These are phyloP conservation scores for Mycena olivaceomarginata DNA, from an alignment of 768 basidiomycete genomes.

Conservation along the genomic window DNA sequence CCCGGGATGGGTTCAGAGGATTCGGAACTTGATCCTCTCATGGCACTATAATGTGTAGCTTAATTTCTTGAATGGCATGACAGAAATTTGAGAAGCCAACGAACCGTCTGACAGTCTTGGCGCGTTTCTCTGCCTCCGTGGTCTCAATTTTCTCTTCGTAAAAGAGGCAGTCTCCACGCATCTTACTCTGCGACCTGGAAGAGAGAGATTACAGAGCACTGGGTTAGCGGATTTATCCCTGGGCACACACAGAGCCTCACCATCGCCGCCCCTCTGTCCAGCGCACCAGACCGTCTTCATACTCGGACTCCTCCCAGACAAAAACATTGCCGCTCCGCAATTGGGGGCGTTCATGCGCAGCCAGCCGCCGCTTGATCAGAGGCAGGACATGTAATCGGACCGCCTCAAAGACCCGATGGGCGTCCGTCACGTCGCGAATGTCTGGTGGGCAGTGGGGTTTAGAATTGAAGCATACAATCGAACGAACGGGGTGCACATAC, in stretches of 20 bases:
- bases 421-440: constrained; percentile 75
- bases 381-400: constrained; percentile 74
- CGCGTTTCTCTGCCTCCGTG: constrained; percentile 75
- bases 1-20: constrained; percentile 64
- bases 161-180: constrained; percentile 79
- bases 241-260: constrained; percentile 50
- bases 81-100: constrained; percentile 50
- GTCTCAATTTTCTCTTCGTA: constrained; percentile 80
- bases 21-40: constrained; percentile 61
- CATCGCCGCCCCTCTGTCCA: constrained; percentile 83
- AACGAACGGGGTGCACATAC: constrained; percentile 32
- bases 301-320: constrained; percentile 82
- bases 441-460: constrained; percentile 55
- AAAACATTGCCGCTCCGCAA: constrained; percentile 75
- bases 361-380: constrained; percentile 71
- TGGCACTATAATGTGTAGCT: constrained; percentile 58
- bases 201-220: neutral
- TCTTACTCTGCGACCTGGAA: constrained; percentile 77
- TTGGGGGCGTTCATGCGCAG: constrained; percentile 70
- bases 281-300: constrained; percentile 67
- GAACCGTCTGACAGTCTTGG: constrained; percentile 75
- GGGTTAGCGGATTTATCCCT: neutral
- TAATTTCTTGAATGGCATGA: neutral
- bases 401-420: constrained; percentile 75
- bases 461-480: neutral